Evolutionary conservation across 2,329 filamentous ascomycete genomes (phyloP), one percentile per base, ranked within the genome.

Genomic region (Trichoderma afroharzianum): DNA sequence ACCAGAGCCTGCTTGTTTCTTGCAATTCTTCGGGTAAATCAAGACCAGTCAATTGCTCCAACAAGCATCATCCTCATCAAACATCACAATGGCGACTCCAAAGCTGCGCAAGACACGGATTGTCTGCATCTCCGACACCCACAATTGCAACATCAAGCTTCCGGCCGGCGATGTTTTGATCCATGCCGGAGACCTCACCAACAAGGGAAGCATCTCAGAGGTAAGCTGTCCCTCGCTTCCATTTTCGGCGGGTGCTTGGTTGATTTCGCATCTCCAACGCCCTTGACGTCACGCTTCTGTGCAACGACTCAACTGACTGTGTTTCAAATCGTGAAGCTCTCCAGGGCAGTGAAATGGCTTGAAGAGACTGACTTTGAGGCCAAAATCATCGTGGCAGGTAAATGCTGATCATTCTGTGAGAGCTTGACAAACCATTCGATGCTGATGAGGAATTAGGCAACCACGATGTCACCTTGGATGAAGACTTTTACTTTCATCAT

Each of bases 41-140:
- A 21, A 58, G 9, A 18, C 6, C 9, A 28, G 24, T 15, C n/a
- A 6, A 30, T 33, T 33, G 5, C 28, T 59, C 28, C 57, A 32
- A 59, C 57, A 32, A 7, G 6, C 36, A 39, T 39, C 36, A 7
- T 3, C 36, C 3, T 8, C 36, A 14, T 24, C 30, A 36, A 36
- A 8, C 53, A 47, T 18, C 28, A 24, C 28, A 18, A 76, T 74
- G 73, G 57, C 74, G 28, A 21, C 68, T 33, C 55, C 71, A 15
- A 68, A 62, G 53, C 24, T 73, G 15, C 80, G 85, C 67, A 82
- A 86, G 73, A 90, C 91, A 6, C 87, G 92, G 72, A 86, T 94
- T 71, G 91, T 94, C 67, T 93, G 91, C 81, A 86, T 94, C 70
- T 92, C 92, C 4, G 92, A 95, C 80, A 94, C 92, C 2, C 92